phyloP scores from a whole-genome alignment of 306 rosid species.

The Inga leiocalycina region DNA sequence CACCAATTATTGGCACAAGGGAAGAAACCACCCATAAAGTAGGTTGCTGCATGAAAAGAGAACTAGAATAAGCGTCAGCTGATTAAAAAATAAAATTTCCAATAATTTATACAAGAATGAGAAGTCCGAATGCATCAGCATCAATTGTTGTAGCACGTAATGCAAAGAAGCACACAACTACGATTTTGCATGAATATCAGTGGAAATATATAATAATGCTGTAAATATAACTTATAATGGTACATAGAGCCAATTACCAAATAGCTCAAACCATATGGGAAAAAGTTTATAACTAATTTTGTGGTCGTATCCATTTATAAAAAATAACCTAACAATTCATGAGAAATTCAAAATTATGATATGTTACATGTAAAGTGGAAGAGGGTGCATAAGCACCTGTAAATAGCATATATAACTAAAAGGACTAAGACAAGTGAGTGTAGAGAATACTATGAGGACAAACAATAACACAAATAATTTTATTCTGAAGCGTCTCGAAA shows the following conservation, averaged over 20 bases:
- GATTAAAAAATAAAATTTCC: slow-evolving; percentile 15
- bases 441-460: neutral
- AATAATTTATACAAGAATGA: slow-evolving; percentile 16
- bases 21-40: slow-evolving; percentile 80
- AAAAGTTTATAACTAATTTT: neutral
- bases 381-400: neutral
- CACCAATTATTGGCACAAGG: slow-evolving; percentile 88
- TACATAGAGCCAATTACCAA: neutral
- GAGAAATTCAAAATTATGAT: neutral
- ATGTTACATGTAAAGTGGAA: neutral
- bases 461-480: neutral
- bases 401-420: neutral
- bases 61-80: slow-evolving; percentile 42
- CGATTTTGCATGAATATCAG: neutral
- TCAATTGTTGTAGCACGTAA: neutral
- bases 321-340: neutral
- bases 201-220: neutral
- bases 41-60: slow-evolving; percentile 63
- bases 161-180: neutral
- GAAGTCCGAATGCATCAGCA: slow-evolving; percentile 3
- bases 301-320: neutral
- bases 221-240: neutral
- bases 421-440: neutral
- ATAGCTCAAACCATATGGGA: too few species aligned
- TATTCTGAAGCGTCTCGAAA: neutral